Evolutionary conservation across 2,329 filamentous ascomycete species (phyloP), one percentile per base, ranked within the genome.

Genomic region (Beauveria brongniartii): DNA sequence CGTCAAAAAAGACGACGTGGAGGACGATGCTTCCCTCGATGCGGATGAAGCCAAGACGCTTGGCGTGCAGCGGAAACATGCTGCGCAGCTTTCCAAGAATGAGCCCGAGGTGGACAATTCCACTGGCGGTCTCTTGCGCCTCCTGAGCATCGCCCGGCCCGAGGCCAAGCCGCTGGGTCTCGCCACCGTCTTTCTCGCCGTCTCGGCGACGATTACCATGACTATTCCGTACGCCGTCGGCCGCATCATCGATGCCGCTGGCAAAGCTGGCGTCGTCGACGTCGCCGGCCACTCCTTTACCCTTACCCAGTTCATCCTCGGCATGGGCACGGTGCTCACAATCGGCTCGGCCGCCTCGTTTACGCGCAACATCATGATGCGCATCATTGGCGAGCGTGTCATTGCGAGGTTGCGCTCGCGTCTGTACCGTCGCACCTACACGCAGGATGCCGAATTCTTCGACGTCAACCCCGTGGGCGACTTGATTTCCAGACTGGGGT

Each of bases 381-480:
- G 95, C 37, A 94, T 97, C 64, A 91, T 99, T 9, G 95, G 94
- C 64, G 95, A 99, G 75, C 85, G 94, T 46, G 94, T 99, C 63
- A 94, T 99, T 60, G 88, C 93, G 10, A 85, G 93, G 66, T 80
- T 99, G 60, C 86, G 94, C 63, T 93, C 92, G n/a, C 89, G 91
- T 70, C 84, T 99, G 3, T 99, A 96, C 77, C 86, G 91, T 65
- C 86, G 89, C 65, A 99, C 94, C 0, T 96, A 95, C 68, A 83
- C 94, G 18, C 94, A 99, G 73, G 94, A 99, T 73, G 94, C 94
- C 63, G 94, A 97, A 70, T 99, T 99, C 77, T 99, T 99, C 70
- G 94, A 99, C 72, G 95, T 95, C 46, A 99, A 99, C 75, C 85
- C 94, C 24, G 92, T 97, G 28, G 94, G 94, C 72, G 94, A 99